Percentiles rank a stretch among this genome's conserved stretches.
These are phyloP conservation scores for Penicillium atrosanguineum DNA, from an alignment of 495 filamentous ascomycete species.

Conservation along the genomic window DNA sequence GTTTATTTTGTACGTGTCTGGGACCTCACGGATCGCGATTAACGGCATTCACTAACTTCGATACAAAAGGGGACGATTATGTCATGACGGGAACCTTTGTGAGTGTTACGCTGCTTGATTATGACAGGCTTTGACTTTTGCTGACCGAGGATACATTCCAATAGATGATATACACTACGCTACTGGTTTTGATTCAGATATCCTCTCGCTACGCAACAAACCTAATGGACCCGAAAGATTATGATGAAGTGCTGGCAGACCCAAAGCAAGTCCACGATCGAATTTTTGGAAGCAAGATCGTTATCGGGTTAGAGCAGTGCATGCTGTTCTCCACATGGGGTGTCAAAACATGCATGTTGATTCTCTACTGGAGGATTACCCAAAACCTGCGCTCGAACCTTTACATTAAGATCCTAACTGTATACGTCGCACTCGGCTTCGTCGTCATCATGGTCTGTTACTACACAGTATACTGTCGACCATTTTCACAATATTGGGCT, in stretches of 20 bases:
- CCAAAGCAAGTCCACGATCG: slow-evolving; percentile 41
- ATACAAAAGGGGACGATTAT: slow-evolving; percentile 49
- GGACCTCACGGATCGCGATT: neutral
- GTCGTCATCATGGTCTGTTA: slow-evolving; percentile 61
- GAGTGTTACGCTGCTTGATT: slow-evolving; percentile 7
- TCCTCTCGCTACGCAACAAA: slow-evolving; percentile 56
- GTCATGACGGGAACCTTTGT: slow-evolving; percentile 56
- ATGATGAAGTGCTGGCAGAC: slow-evolving; percentile 42
- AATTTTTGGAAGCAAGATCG: slow-evolving; percentile 51
- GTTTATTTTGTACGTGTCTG: slow-evolving; percentile 34
- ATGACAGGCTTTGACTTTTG: neutral
- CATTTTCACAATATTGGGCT: slow-evolving; percentile 61
- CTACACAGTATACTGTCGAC: slow-evolving; percentile 62
- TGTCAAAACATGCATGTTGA: slow-evolving; percentile 51
- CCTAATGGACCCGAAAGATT: slow-evolving; percentile 54
- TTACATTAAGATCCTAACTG: slow-evolving; percentile 52
- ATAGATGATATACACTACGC: slow-evolving; percentile 51
- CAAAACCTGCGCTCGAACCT: slow-evolving; percentile 35
- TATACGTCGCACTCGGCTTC: slow-evolving; percentile 54
- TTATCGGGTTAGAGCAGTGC: slow-evolving; percentile 50
- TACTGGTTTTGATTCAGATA: slow-evolving; percentile 56
- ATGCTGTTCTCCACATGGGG: slow-evolving; percentile 53
- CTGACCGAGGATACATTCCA: neutral
- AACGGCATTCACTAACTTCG: neutral
- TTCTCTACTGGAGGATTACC: slow-evolving; percentile 47